Percentiles rank a stretch among this genome's conserved stretches.
Conservation (phyloP, 176 grass and related monocot species). For the Lolium perenne region DNA sequence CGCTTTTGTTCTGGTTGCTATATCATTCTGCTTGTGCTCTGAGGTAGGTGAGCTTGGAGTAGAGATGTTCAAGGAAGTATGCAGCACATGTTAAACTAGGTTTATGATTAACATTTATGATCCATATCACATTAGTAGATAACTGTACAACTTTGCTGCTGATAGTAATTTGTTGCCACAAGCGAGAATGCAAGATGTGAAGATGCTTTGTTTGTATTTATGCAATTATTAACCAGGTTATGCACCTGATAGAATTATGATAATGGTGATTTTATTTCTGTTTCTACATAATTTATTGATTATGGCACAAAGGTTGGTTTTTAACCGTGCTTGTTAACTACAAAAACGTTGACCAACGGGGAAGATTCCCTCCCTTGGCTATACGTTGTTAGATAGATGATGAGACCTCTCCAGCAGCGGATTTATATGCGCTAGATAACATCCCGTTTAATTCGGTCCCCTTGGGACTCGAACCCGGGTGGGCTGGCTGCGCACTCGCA, state of each 20-base stretch:
- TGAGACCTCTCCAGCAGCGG: no score
- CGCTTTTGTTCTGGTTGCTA: neutral
- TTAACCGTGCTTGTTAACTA: neutral
- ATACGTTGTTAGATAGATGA: no score
- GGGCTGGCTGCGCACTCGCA: no score
- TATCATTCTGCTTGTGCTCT: neutral
- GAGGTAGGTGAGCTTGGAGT: neutral
- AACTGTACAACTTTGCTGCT: conserved; percentile 11
- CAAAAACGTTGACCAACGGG: no score
- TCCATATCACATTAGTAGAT: conserved; percentile 29
- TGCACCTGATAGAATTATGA: conserved; percentile 26
- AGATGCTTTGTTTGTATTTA: conserved; percentile 15
- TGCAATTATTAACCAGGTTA: conserved; percentile 5
- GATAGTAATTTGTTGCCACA: conserved; percentile 32
- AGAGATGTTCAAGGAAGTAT: conserved; percentile 25
- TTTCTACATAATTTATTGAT: neutral
- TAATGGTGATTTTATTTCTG: neutral
- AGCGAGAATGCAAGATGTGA: neutral
- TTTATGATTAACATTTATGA: conserved; percentile 7
- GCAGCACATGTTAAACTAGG: conserved; percentile 4
- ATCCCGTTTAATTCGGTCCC: no score
- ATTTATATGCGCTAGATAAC: no score
- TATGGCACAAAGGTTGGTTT: neutral
- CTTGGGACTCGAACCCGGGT: no score
- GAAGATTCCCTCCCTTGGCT: no score